Base-by-base conservation (phyloP, 73 alveolate genomes). In the Durusdinium trenchii region DNA sequence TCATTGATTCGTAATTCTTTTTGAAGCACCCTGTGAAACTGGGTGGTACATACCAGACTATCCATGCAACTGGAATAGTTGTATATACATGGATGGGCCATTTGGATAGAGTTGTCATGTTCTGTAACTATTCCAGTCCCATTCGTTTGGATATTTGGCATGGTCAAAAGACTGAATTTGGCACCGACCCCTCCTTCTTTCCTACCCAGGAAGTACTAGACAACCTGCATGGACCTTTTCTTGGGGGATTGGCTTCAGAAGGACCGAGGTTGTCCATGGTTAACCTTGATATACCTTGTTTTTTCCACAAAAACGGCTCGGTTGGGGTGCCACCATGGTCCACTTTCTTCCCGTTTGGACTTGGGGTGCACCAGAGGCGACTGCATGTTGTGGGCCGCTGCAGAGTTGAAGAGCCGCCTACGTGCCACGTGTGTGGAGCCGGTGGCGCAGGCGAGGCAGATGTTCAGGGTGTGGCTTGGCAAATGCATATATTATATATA, bases 361-460 rank as follows among this genome's bases (percentile, higher is more conserved):
- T 46, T 35, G 64, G 20, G 28, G 51, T 32, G 48, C 84, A 35
- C 45, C 50, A 50, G 73, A 91, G 98, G 98, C 12, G 98, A 91
- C 43, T 91, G 98, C 98, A 91, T 91, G 98, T 89, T 91, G 6
- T 91, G 98, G 98, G 98, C 98, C 35, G 98, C 98, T 2, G 98
- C 98, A 14, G 98, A 91, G 42, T 91, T 69, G 4, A 75, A 57
- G 10, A 35, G n/a, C 16, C 89, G 45, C 26, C 57, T 48, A 38
- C 60, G 69, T 10, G 98, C 98, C 48, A 91, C 75, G 5, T 76
- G 87, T 12, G 98, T 91, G 45, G 98, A 91, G 76, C 98, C 98
- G 1, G 98, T 91, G 57, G 89, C 98, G 69, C 98, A 91, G 98
- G 98, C 89, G 48, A 6, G 78, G 32, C 20, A 23, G 20, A 30